These are phyloP conservation scores for Suillus subalutaceus DNA, from an alignment of 768 basidiomycete species.

Conservation along the genomic window DNA sequence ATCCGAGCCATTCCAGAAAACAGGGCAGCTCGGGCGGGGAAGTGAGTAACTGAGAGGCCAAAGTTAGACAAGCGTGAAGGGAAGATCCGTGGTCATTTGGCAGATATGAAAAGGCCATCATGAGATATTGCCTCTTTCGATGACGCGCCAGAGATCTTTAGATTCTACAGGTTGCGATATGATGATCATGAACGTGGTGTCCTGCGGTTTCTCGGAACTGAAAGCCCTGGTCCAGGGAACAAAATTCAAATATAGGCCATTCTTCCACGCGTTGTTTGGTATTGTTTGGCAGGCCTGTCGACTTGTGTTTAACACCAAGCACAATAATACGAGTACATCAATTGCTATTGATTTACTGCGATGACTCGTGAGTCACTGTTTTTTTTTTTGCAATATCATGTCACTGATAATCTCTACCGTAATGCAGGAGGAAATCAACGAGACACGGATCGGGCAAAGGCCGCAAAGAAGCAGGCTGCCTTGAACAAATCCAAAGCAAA, in stretches of 20 bases:
- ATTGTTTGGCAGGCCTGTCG: constrained; percentile 22
- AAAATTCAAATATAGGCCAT: constrained; percentile 6
- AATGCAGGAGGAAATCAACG: constrained; percentile 79
- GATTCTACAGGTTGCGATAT: constrained; percentile 9
- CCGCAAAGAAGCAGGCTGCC: constrained; percentile 69
- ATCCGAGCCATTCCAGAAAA: constrained; percentile 6
- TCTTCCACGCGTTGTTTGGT: constrained; percentile 23
- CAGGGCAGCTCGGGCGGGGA: constrained; percentile 1
- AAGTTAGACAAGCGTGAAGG: constrained; percentile 13
- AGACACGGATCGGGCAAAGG: constrained; percentile 71
- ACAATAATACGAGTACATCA: constrained; percentile 8
- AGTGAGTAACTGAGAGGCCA: constrained; percentile 12
- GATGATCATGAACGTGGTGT: constrained; percentile 16
- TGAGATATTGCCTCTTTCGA: constrained; percentile 19
- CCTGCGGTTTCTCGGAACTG: constrained; percentile 3
- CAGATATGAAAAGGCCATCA: constrained; percentile 11
- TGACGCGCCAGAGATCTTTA: constrained; percentile 17
- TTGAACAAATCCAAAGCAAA: constrained; percentile 62
- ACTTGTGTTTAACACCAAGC: constrained; percentile 12
- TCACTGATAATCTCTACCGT: constrained; percentile 17
- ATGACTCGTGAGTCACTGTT: constrained; percentile 58
- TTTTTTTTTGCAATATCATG: background rate
- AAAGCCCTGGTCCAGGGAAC: constrained; percentile 6
- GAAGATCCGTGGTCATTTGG: constrained; percentile 18
- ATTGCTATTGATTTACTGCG: constrained; percentile 4